Conservation (phyloP, 192 early-diverging fungal genomes). For the Mortierella hygrophila region DNA sequence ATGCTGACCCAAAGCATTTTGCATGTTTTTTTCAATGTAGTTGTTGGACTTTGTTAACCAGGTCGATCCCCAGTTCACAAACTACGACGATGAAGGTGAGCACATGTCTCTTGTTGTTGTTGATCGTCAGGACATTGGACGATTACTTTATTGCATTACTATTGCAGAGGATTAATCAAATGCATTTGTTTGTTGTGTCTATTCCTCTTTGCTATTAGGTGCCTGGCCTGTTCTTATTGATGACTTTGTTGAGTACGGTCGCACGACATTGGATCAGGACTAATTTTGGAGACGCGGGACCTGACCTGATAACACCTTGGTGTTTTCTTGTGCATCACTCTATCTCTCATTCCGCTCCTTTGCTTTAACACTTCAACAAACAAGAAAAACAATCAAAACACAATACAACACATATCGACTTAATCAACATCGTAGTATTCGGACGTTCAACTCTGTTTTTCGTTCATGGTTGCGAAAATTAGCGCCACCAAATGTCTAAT, state of each 20-base stretch:
- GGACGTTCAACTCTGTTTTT: too few species aligned
- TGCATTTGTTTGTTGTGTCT: too few species aligned
- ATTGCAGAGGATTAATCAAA: too few species aligned
- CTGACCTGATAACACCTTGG: not conserved
- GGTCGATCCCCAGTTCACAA: constrained; percentile 69
- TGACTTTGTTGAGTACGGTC: constrained; percentile 62
- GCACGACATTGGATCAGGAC: constrained; percentile 51
- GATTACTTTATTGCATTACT: not conserved
- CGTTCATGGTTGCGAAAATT: too few species aligned
- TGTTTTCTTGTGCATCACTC: not conserved
- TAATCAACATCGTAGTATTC: too few species aligned
- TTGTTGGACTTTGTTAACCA: constrained; percentile 82
- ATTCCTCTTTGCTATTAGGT: constrained; percentile 44
- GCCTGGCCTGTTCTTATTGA: constrained; percentile 92
- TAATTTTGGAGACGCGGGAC: constrained; percentile 4
- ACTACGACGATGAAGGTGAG: constrained; percentile 79
- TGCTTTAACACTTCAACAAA: too few species aligned
- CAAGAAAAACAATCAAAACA: too few species aligned
- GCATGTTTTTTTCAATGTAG: constrained; percentile 45
- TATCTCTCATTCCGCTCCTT: not conserved
- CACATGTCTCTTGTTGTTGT: not conserved
- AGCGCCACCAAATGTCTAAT: not conserved
- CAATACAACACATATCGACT: too few species aligned
- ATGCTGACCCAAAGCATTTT: not conserved
- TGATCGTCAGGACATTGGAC: not conserved